Percentiles rank a stretch among this genome's conserved stretches.
These are phyloP conservation scores for Quercus variabilis DNA, from an alignment of 306 rosid genomes.

Conservation along the genomic window DNA sequence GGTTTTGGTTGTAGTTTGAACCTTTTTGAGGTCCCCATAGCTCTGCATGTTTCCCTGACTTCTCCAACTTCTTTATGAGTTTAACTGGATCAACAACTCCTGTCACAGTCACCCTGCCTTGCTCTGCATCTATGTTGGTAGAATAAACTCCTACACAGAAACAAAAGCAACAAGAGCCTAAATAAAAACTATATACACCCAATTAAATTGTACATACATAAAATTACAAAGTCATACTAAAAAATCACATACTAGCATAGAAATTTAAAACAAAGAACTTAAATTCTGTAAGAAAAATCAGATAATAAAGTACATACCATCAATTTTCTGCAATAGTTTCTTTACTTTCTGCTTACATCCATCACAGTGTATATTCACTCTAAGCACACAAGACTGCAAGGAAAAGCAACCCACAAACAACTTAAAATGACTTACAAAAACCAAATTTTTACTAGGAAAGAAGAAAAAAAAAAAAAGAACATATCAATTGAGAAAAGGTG, in stretches of 20 bases:
- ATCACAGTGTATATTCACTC: conserved; percentile 81
- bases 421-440: neutral
- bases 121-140: conserved; percentile 45
- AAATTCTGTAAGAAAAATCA: neutral
- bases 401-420: conserved; percentile 7
- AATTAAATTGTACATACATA: neutral
- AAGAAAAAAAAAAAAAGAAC: neutral
- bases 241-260: neutral
- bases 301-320: conserved; percentile 40
- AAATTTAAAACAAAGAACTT: neutral
- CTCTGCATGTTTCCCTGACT: conserved; percentile 65
- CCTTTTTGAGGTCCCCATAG: conserved; percentile 56
- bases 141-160: conserved; percentile 45
- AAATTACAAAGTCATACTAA: neutral
- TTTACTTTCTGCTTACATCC: conserved; percentile 80
- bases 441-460: neutral
- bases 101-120: conserved; percentile 54
- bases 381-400: conserved; percentile 66
- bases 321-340: conserved; percentile 85
- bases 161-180: neutral
- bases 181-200: neutral
- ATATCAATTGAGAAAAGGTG: neutral
- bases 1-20: conserved; percentile 37
- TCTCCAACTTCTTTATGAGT: conserved; percentile 54
- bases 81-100: conserved; percentile 59